phyloP scores from a whole-genome alignment of 2,329 filamentous ascomycete genomes.

The Colletotrichum cereale region DNA sequence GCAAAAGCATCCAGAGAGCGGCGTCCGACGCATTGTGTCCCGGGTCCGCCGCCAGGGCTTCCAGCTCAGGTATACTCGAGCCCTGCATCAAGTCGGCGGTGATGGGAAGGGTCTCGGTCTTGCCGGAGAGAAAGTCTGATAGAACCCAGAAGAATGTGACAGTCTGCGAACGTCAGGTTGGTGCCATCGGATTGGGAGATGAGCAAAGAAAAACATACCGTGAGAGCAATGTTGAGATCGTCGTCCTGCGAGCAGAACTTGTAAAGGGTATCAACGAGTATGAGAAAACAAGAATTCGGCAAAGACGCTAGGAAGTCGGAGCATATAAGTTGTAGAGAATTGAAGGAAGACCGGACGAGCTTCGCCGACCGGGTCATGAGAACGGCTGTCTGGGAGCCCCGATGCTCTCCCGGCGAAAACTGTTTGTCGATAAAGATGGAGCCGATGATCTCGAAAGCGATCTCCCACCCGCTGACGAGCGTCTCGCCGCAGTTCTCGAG shows the following conservation, averaged over 20 bases:
- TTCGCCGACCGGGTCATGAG: slow-evolving; percentile 74
- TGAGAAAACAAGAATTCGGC: slow-evolving; percentile 78
- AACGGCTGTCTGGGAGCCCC: slow-evolving; percentile 47
- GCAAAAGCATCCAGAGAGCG: slow-evolving; percentile 82
- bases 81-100: slow-evolving; percentile 67
- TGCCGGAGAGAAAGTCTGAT: slow-evolving; percentile 83
- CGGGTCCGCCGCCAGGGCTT: slow-evolving; percentile 68
- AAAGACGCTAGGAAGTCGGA: slow-evolving; percentile 89
- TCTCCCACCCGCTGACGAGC: slow-evolving; percentile 85
- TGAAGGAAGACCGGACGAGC: slow-evolving; percentile 88
- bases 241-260: slow-evolving; percentile 91
- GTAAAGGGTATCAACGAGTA: slow-evolving; percentile 87
- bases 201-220: slow-evolving; percentile 67
- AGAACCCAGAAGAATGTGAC: slow-evolving; percentile 97
- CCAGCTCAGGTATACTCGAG: slow-evolving; percentile 63
- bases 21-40: slow-evolving; percentile 73
- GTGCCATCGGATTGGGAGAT: slow-evolving; percentile 33
- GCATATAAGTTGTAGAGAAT: slow-evolving; percentile 90
- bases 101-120: slow-evolving; percentile 69
- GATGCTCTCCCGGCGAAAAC: slow-evolving; percentile 49
- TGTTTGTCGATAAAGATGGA: slow-evolving; percentile 76
- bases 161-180: slow-evolving; percentile 64
- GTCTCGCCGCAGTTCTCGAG: slow-evolving; percentile 91
- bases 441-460: slow-evolving; percentile 86
- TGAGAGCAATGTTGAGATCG: slow-evolving; percentile 95